Base-by-base conservation (phyloP, 2,329 filamentous ascomycete species). In the Cladosporium sp. region DNA sequence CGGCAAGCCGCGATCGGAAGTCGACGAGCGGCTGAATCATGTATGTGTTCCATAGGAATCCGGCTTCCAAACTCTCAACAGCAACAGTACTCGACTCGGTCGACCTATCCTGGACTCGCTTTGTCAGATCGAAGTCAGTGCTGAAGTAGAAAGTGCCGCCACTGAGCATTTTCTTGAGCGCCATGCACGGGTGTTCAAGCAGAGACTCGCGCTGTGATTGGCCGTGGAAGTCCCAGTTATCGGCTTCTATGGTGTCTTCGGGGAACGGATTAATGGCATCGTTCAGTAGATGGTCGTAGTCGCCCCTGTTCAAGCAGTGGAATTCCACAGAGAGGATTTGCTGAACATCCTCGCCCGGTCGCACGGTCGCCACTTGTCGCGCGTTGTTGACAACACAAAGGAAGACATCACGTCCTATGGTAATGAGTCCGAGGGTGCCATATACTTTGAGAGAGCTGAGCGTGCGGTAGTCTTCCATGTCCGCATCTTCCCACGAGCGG, bases 131-230 rank as follows among this genome's bases (percentile, higher is more conserved):
- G 72, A 99, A 99, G 73, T 97, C 91, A n/a, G 91, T 90, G 70
- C 91, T 97, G 76, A 97, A 99, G 73, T 97, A 99, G 71, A 99
- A 99, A 28, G 89, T 96, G 24, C 93, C 92, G 71, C 95, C 92
- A 69, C 90, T 88, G 57, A 99, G 78, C 36, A 99, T 82, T 78
- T 96, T 97, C 73, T 93, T 92, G 59, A 99, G 74, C 45, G 94
- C 90, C 66, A 91, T 78, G 73, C 93, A 97, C 6, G 94, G 94
- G 73, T 97, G 91, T 68, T 97, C 91, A 28, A 90, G 73, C 24
- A 86, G 75, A 40, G 84, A 78, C 42, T 97, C 91, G 58, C 86
- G 81, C 58, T 87, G 85, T 58, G 75, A 75, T 42, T 77, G 77
- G 59, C 75, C 75, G 36, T 77, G 76, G 68, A 79, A 74, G 57